Evolutionary conservation across 78 protist genomes (phyloP).

Genomic region (Creolimax fragrantissima): DNA sequence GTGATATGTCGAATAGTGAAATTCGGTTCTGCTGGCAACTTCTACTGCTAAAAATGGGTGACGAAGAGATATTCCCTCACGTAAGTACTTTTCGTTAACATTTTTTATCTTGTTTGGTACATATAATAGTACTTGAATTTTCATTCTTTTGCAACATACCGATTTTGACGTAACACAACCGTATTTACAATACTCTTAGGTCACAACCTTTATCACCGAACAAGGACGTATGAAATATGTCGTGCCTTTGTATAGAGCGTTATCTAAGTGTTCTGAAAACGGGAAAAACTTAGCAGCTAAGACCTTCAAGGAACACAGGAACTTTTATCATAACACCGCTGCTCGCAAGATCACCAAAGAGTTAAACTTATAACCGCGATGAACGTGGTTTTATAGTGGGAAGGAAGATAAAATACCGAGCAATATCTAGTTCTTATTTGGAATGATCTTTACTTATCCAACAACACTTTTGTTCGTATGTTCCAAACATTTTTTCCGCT

Average conservation of each 20-base stretch:
- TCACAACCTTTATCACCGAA: neutral
- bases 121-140: too few species aligned
- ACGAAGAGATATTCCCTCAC: neutral
- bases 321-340: constrained; percentile 49
- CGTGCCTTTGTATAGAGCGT: constrained; percentile 58
- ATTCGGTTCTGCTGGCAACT: neutral
- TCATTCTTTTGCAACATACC: too few species aligned
- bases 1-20: neutral
- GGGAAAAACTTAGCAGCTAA: constrained; percentile 31
- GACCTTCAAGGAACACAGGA: constrained; percentile 32
- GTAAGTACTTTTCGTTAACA: neutral
- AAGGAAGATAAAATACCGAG: too few species aligned
- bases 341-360: constrained; percentile 69
- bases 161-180: too few species aligned
- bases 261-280: neutral
- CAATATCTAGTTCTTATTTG: too few species aligned
- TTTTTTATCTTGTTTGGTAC: too few species aligned
- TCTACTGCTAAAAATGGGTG: neutral
- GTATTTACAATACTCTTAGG: too few species aligned
- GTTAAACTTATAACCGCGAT: constrained; percentile 3
- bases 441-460: too few species aligned
- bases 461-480: too few species aligned
- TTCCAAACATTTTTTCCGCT: too few species aligned
- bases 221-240: constrained; percentile 77
- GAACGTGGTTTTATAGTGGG: too few species aligned